Percentiles rank a stretch among this genome's conserved stretches.
These are phyloP conservation scores for Pecoramyces ruminantium DNA, from an alignment of 192 early-diverging fungal species.

Conservation along the genomic window DNA sequence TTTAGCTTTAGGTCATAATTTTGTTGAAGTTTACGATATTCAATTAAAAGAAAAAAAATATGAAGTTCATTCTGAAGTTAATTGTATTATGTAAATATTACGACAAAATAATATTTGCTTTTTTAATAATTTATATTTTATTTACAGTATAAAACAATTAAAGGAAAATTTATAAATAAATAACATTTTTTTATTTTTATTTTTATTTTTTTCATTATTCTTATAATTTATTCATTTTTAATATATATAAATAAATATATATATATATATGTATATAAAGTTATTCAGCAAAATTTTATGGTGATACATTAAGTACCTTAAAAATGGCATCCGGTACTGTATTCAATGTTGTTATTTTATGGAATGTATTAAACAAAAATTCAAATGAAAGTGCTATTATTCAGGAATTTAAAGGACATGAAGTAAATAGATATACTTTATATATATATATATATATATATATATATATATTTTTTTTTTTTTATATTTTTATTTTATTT, in stretches of 20 bases:
- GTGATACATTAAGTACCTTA: constrained; percentile 22
- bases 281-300: constrained; percentile 57
- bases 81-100: constrained; percentile 32
- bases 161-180: no score
- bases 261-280: not conserved
- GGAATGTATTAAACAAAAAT: constrained; percentile 27
- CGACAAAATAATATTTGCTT: not conserved
- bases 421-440: not conserved
- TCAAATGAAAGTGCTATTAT: constrained; percentile 15
- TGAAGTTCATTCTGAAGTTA: constrained; percentile 37
- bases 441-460: not conserved
- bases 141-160: no score
- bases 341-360: constrained; percentile 63
- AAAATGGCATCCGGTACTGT: constrained; percentile 61
- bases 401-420: constrained; percentile 32
- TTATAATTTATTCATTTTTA: no score
- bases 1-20: constrained; percentile 59
- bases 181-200: no score
- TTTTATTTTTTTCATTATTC: not conserved
- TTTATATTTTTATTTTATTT: no score
- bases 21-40: constrained; percentile 35
- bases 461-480: not conserved
- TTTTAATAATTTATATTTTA: no score
- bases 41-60: constrained; percentile 7
- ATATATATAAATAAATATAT: not conserved